A percentile compares a stretch with the other conserved stretches of the same genome.
Conservation (phyloP, 2,329 filamentous ascomycete species). For the Tolypocladium sp. region DNA sequence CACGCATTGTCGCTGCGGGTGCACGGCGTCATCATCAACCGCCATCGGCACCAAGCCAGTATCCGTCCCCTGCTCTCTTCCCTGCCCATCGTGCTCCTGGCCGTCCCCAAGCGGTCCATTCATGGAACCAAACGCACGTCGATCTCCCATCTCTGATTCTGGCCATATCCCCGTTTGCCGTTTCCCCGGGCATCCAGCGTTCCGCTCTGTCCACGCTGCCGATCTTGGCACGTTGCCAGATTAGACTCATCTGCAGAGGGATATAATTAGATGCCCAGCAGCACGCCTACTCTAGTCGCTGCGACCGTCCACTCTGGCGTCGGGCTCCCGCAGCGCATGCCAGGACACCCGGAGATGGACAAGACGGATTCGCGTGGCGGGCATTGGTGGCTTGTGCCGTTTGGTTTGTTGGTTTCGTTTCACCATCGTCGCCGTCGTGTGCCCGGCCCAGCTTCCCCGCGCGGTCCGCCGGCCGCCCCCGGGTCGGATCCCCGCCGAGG, state of each 20-base stretch:
- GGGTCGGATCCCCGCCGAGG: not conserved
- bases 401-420: too few species aligned
- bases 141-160: not conserved
- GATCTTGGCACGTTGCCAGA: not conserved
- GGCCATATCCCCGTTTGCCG: too few species aligned
- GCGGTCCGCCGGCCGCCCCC: not conserved
- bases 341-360: not conserved
- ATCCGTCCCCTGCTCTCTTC: not conserved
- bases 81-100: not conserved
- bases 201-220: not conserved
- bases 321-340: too few species aligned
- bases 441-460: not conserved
- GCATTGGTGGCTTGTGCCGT: not conserved
- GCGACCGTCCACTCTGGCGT: not conserved
- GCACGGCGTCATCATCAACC: not conserved
- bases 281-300: not conserved
- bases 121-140: not conserved
- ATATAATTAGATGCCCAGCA: not conserved
- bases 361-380: not conserved
- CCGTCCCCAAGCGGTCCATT: too few species aligned
- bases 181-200: not conserved
- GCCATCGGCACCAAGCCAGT: not conserved
- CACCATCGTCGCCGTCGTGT: not conserved
- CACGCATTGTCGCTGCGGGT: not conserved
- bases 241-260: not conserved